A percentile compares a stretch with the other conserved stretches of the same genome.
phyloP scores from a whole-genome alignment of 257 asterid genomes.

The Solanum chaucha region DNA sequence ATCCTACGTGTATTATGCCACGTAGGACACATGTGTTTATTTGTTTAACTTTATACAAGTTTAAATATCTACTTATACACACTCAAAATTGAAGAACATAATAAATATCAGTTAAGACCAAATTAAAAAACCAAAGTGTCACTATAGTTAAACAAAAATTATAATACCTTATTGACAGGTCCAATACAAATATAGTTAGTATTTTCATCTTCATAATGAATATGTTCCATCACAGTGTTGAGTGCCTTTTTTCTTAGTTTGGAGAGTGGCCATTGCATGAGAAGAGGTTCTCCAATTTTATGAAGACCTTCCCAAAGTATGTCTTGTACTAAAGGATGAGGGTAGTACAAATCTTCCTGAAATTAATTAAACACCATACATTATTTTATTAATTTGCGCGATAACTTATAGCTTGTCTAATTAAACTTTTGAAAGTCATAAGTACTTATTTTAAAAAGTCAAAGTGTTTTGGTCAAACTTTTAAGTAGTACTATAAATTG shows the following conservation, averaged over 20 bases:
- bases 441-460: not conserved
- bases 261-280: conserved; percentile 50
- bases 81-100: too few relatives aligned
- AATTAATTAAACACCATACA: not conserved
- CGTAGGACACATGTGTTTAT: too few relatives aligned
- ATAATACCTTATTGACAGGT: conserved; percentile 51
- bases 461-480: not conserved
- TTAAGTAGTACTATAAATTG: too few relatives aligned
- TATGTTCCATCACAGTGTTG: conserved; percentile 26
- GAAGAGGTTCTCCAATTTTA: conserved; percentile 49
- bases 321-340: conserved; percentile 59
- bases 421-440: not conserved
- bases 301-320: conserved; percentile 49
- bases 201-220: conserved; percentile 46
- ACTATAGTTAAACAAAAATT: not conserved
- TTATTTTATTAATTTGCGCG: not conserved
- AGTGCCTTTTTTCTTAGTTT: conserved; percentile 46
- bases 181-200: conserved; percentile 53
- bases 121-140: not conserved
- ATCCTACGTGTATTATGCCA: too few relatives aligned
- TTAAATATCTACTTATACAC: too few relatives aligned
- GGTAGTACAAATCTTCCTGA: conserved; percentile 72
- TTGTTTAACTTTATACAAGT: too few relatives aligned
- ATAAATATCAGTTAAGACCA: too few relatives aligned
- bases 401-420: not conserved